Evolutionary conservation across 1,284 basidiomycete genomes (phyloP), one percentile per base, ranked within the genome.

Genomic region (Trametes pubescens): DNA sequence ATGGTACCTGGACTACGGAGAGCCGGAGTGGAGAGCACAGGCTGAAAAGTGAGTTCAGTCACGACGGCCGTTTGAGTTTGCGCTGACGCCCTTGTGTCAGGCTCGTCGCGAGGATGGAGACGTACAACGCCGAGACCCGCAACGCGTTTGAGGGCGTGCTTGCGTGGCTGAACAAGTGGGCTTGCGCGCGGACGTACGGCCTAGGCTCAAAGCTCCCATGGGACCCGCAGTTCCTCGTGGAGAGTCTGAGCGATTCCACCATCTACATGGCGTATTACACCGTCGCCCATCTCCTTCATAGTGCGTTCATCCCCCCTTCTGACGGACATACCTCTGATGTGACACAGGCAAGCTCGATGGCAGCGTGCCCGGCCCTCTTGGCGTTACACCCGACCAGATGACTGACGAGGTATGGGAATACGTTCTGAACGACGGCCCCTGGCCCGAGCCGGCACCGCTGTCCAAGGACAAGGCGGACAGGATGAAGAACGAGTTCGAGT

Each of bases 261-360:
- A 93, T 99, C 77, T 99, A 99, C 82, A 99, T 98, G 96, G 87
- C 93, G 37, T 99, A 98, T 81, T 99, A 99, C 81, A 98, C 98
- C 7, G 87, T 99, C 64, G 88, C 96, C 8, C 90, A 98, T 77
- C 81, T 96, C 37, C 81, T 98, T 64, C 96, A 98, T 72, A 87
- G 94, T 92, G 70, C 32, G 86, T 72, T 48, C 35, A 57, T 37
- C 1, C 34, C 55, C 52, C 61, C 55, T 22, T 2, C n/a, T 57
- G 18, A 51, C 9, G 2, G 9, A 43, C 51, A 49, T 62, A 21
- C 47, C 4, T 40, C 62, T 75, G 53, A 75, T 57, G 1, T 48
- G 32, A 48, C 43, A 32, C 70, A 90, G 91, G 85, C 59, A 87
- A 84, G 69, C 85, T 95, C 70, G 89, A 94, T 66, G 97, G 97